Conservation (phyloP, 495 filamentous ascomycete genomes). For the Podospora didyma region DNA sequence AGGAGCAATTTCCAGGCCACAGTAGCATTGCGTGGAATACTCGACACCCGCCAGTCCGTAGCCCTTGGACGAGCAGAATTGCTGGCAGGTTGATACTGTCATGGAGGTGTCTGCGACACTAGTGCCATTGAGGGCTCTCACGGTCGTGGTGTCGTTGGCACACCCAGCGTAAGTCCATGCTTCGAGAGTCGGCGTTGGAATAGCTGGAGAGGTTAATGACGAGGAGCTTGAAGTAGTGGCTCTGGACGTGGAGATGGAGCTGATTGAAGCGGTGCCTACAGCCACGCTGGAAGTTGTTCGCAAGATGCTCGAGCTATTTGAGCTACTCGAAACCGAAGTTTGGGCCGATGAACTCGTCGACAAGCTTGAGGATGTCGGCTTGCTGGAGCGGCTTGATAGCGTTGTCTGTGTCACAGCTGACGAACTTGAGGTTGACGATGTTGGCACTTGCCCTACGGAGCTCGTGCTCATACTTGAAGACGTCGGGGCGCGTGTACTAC, state of each 20-base stretch:
- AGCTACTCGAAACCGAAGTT: background rate
- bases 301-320: background rate
- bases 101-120: conserved; percentile 20
- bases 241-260: background rate
- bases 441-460: too few species aligned
- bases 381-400: conserved; percentile 17
- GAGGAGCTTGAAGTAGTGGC: too few species aligned
- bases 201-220: conserved; percentile 17
- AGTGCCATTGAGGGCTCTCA: conserved; percentile 12
- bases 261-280: background rate
- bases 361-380: background rate
- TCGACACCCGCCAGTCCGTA: conserved; percentile 39
- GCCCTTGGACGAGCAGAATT: conserved; percentile 30
- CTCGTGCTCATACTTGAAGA: too few species aligned
- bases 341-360: too few species aligned
- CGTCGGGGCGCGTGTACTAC: background rate
- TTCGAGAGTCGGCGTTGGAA: conserved; percentile 21
- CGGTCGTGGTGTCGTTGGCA: conserved; percentile 38
- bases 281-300: background rate
- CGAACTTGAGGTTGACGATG: background rate
- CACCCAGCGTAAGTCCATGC: conserved; percentile 44
- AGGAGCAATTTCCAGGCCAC: conserved; percentile 25
- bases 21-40: conserved; percentile 39
- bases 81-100: conserved; percentile 40
- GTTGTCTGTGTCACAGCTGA: background rate